phyloP scores from a whole-genome alignment of 176 grass and related monocot species.

The Triticum aestivum region IWGSC_CS_RefSeq_v2.1 NC_057797.1:743177154-743177653 shows the following conservation, averaged over 20 bases:
- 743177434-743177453: not conserved
- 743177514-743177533: not conserved
- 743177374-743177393: not conserved
- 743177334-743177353: not conserved
- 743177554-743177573: slow-evolving; percentile 19
- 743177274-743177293: not conserved
- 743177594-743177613: not conserved
- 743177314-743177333: not conserved
- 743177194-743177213: slow-evolving; percentile 2
- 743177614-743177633: not conserved
- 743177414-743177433: not conserved
- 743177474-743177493: slow-evolving; percentile 9
- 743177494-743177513: too few species aligned
- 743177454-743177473: not conserved
- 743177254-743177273: not conserved
- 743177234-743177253: not conserved
- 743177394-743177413: not conserved
- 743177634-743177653: too few species aligned
- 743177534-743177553: not conserved
- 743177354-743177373: not conserved
- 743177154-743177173: not conserved
- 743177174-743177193: not conserved
- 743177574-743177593: not conserved
- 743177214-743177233: not conserved
- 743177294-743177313: slow-evolving; percentile 2